Conservation (phyloP, 495 filamentous ascomycete genomes). For the Annulohypoxylon nitens region DNA sequence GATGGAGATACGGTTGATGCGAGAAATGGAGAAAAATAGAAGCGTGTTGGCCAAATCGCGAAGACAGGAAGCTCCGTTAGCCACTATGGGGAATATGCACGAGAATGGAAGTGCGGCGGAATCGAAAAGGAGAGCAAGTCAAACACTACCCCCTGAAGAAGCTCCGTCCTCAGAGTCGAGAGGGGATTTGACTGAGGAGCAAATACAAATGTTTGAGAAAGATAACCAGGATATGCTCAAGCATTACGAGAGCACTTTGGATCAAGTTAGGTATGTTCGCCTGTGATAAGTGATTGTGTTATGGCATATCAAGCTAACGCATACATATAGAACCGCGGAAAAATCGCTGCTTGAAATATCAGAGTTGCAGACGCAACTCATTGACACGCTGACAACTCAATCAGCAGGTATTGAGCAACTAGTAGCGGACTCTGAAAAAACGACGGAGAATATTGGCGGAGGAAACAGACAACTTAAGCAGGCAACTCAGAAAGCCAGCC, state of each 20-base stretch:
- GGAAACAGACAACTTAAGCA: slow-evolving; percentile 94
- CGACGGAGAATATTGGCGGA: slow-evolving; percentile 84
- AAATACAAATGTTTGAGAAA: slow-evolving; percentile 91
- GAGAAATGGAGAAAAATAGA: slow-evolving; percentile 90
- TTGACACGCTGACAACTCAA: slow-evolving; percentile 84
- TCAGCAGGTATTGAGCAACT: slow-evolving; percentile 88
- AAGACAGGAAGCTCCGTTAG: slow-evolving; percentile 43
- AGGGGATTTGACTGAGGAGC: slow-evolving; percentile 78
- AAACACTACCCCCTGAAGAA: slow-evolving; percentile 36
- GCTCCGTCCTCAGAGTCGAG: slow-evolving; percentile 55
- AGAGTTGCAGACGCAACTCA: slow-evolving; percentile 89
- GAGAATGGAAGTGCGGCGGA: slow-evolving; percentile 36
- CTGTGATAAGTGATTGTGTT: neutral
- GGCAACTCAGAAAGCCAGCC: slow-evolving; percentile 82
- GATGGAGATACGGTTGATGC: slow-evolving; percentile 87
- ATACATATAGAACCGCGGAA: slow-evolving; percentile 79
- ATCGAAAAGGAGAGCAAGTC: slow-evolving; percentile 38
- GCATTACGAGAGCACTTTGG: slow-evolving; percentile 90
- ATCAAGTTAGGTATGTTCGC: slow-evolving; percentile 85
- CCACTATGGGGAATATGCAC: slow-evolving; percentile 36
- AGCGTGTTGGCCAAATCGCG: slow-evolving; percentile 82
- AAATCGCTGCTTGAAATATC: slow-evolving; percentile 92
- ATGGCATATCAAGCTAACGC: slow-evolving; percentile 13
- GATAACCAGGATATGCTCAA: slow-evolving; percentile 93
- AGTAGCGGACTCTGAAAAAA: slow-evolving; percentile 84